phyloP scores from a whole-genome alignment of 768 basidiomycete genomes.

The Auriscalpium microsporum region DNA sequence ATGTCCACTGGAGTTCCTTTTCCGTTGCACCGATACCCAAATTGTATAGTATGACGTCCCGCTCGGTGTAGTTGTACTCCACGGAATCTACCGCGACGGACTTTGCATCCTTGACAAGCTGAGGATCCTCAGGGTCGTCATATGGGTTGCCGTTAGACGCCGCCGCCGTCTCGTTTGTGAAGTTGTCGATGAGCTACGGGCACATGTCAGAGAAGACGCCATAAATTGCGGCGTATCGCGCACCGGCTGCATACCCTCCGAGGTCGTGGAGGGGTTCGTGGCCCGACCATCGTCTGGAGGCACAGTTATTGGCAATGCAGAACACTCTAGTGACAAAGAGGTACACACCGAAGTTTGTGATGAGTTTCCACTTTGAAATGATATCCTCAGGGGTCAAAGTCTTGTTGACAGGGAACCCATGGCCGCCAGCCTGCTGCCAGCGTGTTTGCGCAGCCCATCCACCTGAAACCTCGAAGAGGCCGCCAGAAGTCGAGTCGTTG shows the following conservation, averaged over 20 bases:
- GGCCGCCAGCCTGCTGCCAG: constrained; percentile 86
- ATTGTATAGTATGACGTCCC: constrained; percentile 92
- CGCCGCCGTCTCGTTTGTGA: constrained; percentile 35
- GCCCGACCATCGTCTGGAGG: constrained; percentile 66
- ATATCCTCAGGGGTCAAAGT: constrained; percentile 76
- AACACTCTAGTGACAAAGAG: neutral
- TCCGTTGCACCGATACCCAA: constrained; percentile 91
- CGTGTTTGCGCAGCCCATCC: constrained; percentile 91
- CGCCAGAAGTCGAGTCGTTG: constrained; percentile 64
- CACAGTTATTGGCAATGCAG: constrained; percentile 5
- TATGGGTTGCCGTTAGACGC: constrained; percentile 33
- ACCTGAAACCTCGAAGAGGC: constrained; percentile 78
- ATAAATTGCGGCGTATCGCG: neutral
- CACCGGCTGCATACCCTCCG: constrained; percentile 74
- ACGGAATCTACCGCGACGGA: constrained; percentile 41
- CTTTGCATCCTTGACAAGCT: constrained; percentile 79
- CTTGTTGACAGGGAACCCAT: constrained; percentile 77
- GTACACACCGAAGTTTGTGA: constrained; percentile 74
- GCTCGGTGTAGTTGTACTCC: constrained; percentile 73
- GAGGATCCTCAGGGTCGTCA: constrained; percentile 73
- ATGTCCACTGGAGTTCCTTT: constrained; percentile 86
- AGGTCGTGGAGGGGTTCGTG: constrained; percentile 67
- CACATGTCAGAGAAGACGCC: too few species aligned
- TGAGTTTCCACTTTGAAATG: constrained; percentile 66
- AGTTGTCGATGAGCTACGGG: constrained; percentile 47